Percentiles rank a stretch among this genome's conserved stretches.
Conservation (phyloP, 495 filamentous ascomycete species). For the Penicillium pancosmium region DNA sequence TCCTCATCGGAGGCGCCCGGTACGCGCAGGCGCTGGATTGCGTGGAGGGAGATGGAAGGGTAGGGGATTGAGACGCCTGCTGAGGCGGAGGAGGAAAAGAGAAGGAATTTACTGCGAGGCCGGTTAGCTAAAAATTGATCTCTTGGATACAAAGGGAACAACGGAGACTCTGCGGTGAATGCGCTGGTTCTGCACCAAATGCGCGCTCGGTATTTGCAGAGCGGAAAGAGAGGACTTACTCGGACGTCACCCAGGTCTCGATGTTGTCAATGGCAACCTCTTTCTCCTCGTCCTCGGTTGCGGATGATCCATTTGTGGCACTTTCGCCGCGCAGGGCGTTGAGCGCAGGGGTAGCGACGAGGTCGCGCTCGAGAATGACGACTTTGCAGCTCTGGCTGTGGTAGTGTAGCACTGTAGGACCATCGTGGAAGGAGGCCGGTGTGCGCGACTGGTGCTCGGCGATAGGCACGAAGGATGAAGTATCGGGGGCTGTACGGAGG, state of each 20-base stretch:
- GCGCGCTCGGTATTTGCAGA: neutral
- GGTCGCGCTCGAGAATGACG: constrained; percentile 46
- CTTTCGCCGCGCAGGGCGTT: constrained; percentile 31
- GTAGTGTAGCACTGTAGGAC: constrained; percentile 79
- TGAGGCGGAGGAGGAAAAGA: constrained; percentile 64
- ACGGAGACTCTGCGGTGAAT: neutral
- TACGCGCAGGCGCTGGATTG: constrained; percentile 66
- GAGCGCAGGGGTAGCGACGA: constrained; percentile 34
- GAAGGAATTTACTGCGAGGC: constrained; percentile 64
- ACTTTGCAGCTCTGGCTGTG: constrained; percentile 66
- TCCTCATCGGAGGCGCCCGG: constrained; percentile 35
- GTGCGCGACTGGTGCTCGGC: constrained; percentile 82
- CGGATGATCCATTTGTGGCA: constrained; percentile 22
- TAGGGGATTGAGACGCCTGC: constrained; percentile 82
- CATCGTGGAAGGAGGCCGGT: constrained; percentile 78
- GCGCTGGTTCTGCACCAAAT: neutral
- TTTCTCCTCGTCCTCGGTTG: constrained; percentile 35
- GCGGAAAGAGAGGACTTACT: constrained; percentile 51
- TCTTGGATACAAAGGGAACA: neutral
- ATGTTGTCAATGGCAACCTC: constrained; percentile 53
- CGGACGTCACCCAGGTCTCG: constrained; percentile 77
- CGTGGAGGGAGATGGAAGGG: constrained; percentile 85
- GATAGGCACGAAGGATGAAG: constrained; percentile 68
- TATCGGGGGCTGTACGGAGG: constrained; percentile 50
- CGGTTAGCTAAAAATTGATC: neutral